A percentile compares a stretch with the other conserved stretches of the same genome.
These are phyloP conservation scores for Trichoderma breve DNA, from an alignment of 2,329 filamentous ascomycete genomes.

Conservation along the genomic window DNA sequence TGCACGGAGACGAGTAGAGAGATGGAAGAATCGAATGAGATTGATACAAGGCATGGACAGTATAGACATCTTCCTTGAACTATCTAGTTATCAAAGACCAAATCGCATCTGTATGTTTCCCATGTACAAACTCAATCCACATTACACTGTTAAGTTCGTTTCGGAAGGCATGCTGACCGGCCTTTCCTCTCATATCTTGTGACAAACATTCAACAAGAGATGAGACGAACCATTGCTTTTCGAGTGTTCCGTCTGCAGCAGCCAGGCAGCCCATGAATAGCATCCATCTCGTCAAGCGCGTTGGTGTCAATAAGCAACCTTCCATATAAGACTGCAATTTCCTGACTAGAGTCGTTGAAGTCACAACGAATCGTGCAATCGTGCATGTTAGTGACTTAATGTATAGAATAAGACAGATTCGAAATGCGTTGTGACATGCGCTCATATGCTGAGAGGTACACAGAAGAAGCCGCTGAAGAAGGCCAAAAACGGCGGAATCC, in stretches of 20 bases:
- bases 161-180: background rate
- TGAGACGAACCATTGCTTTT: background rate
- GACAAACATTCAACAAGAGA: background rate
- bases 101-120: background rate
- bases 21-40: background rate
- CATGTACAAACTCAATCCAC: background rate
- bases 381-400: background rate
- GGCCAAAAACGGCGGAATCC: background rate
- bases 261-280: background rate
- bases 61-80: background rate
- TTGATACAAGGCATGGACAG: background rate
- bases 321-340: background rate
- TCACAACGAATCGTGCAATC: background rate
- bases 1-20: background rate
- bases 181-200: background rate
- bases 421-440: background rate
- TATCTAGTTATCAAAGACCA: background rate
- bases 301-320: background rate
- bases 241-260: background rate
- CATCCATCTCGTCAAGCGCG: background rate
- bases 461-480: background rate
- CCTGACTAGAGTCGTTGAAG: background rate
- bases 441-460: background rate
- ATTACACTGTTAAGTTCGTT: background rate
- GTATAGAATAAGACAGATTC: background rate